Evolutionary conservation across 495 filamentous ascomycete genomes (phyloP), one percentile per base, ranked within the genome.

Genomic region (Filosporella fistucella): DNA sequence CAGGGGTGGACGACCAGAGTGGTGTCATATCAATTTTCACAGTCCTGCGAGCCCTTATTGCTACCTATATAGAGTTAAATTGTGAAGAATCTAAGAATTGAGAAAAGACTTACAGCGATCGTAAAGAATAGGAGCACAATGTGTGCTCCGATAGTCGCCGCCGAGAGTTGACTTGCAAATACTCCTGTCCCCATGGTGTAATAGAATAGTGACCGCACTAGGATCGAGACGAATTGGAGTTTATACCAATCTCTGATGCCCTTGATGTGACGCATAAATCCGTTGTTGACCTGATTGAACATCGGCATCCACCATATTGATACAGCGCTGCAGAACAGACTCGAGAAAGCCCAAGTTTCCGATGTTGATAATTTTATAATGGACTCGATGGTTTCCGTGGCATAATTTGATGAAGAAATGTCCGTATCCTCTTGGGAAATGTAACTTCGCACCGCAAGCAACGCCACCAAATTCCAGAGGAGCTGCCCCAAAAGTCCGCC

Each of bases 261-360:
- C 9, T 69, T 63, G 44, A 91, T 76, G 44, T 82, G 79, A 22
- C 72, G 80, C 32, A 70, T 73, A 53, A 80, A 72, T 18, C 83
- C 80, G 43, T 75, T 71, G n/a, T 80, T 66, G 55, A 80, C 80
- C 51, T 84, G 65, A 49, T 74, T 72, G 56, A 88, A 70, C 45
- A 75, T 76, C 6, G 85, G 85, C 52, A 90, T 91, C 85, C 87
- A 95, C 79, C 84, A 89, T 11, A 82, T 61, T 2, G 82, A 75
- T 5, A 77, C 53, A 21, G 84, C 51, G 20, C 76, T 78, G 2
- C 75, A 63, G 17, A 73, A 49, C 21, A 84, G 65, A 13, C 67
- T 68, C 74, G 66, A 66, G 4, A n/a, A 14, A 22, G 35, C 35
- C 41, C 40, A 47, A 13, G 13, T 11, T 9, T 38, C 25, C n/a